phyloP scores from a whole-genome alignment of 2,329 filamentous ascomycete species.

The Periconia sp. region DNA sequence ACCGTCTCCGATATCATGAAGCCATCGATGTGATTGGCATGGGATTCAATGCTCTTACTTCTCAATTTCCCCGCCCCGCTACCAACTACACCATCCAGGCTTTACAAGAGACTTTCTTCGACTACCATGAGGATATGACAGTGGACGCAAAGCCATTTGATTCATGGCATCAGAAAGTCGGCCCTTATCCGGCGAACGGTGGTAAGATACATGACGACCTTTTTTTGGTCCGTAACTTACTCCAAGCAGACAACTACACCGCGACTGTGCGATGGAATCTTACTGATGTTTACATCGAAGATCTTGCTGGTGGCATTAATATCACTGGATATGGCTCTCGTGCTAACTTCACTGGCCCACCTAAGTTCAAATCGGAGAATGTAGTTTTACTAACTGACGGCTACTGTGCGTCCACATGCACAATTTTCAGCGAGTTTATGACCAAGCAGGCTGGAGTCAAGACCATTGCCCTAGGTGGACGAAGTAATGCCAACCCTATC shows the following conservation, averaged over 20 bases:
- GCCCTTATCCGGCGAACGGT: constrained; percentile 36
- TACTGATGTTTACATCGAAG: constrained; percentile 36
- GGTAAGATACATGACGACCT: constrained; percentile 14
- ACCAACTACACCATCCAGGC: constrained; percentile 45
- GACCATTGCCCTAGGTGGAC: constrained; percentile 60
- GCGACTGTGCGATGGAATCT: constrained; percentile 42
- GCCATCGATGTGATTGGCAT: constrained; percentile 53
- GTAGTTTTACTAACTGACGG: constrained; percentile 64
- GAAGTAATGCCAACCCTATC: constrained; percentile 53
- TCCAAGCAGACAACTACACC: constrained; percentile 49
- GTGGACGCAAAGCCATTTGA: constrained; percentile 58
- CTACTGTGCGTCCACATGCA: constrained; percentile 65
- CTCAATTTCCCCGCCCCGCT: constrained; percentile 38
- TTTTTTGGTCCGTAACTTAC: constrained; percentile 14
- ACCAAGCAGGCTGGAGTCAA: constrained; percentile 60
- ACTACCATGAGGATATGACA: constrained; percentile 55
- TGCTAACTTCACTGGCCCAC: constrained; percentile 50
- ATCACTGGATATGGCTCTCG: constrained; percentile 42
- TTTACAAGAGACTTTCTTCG: constrained; percentile 51
- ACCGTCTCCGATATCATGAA: constrained; percentile 58
- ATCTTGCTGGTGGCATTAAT: constrained; percentile 43
- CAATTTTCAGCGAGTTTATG: constrained; percentile 63
- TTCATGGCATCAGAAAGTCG: constrained; percentile 53
- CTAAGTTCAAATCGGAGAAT: constrained; percentile 61
- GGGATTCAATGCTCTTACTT: constrained; percentile 42